These are phyloP conservation scores for Pisolithus thermaeus DNA, from an alignment of 1,284 basidiomycete genomes.

Conservation along the genomic window DNA sequence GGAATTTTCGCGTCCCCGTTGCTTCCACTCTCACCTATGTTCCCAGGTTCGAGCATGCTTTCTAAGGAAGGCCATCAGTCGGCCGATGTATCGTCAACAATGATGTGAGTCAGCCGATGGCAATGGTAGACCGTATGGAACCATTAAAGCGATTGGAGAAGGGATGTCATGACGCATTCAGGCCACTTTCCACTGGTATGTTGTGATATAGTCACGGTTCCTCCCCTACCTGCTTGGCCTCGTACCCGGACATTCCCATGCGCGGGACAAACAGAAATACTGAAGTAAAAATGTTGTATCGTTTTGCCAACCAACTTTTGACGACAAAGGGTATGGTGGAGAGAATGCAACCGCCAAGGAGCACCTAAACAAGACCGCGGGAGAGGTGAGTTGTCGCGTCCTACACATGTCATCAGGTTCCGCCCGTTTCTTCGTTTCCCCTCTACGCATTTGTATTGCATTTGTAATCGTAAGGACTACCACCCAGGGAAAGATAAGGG, in stretches of 20 bases:
- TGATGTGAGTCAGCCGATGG: constrained; percentile 91
- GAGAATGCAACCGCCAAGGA: constrained; percentile 48
- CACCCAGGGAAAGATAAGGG: constrained; percentile 89
- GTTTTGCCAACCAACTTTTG: constrained; percentile 50
- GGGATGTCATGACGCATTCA: no score
- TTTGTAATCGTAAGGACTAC: constrained; percentile 85
- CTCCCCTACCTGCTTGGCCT: constrained; percentile 63
- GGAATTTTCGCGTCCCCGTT: neutral
- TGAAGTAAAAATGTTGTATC: constrained; percentile 60
- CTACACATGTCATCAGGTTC: no score
- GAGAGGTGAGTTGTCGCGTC: constrained; percentile 47
- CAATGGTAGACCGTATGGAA: no score
- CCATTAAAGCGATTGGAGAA: no score
- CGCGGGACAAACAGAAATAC: constrained; percentile 65
- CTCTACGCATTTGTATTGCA: constrained; percentile 25
- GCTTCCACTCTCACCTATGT: no score
- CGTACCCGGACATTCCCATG: constrained; percentile 44
- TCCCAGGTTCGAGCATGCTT: no score
- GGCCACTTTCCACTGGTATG: constrained; percentile 15
- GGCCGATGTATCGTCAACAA: constrained; percentile 66
- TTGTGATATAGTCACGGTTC: constrained; percentile 48
- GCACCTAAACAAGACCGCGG: constrained; percentile 68
- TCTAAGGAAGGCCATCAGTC: constrained; percentile 11
- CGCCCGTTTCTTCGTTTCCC: no score
- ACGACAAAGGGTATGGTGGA: constrained; percentile 62